These are phyloP conservation scores for Solanum corneliomulleri DNA, from an alignment of 257 asterid species.

Conservation along the genomic window DNA sequence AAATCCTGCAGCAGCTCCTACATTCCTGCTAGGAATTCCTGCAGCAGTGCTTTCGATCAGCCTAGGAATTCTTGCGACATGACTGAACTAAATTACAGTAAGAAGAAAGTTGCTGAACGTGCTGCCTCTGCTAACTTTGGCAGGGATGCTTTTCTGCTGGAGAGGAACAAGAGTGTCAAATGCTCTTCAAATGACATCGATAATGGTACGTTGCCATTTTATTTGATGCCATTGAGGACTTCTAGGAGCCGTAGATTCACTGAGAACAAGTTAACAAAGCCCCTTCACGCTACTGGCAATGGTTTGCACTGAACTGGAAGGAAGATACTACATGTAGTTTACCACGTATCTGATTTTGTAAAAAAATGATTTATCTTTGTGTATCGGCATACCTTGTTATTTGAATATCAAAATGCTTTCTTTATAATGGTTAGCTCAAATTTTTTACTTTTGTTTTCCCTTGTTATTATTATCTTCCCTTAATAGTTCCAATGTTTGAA, in stretches of 20 bases:
- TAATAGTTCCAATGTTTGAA: not conserved
- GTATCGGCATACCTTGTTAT: not conserved
- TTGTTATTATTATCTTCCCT: not conserved
- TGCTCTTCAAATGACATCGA: constrained; percentile 28
- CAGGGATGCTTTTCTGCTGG: constrained; percentile 38
- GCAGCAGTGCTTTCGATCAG: constrained; percentile 44
- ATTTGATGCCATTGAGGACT: constrained; percentile 72
- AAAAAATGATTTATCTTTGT: constrained; percentile 10
- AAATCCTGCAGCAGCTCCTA: constrained; percentile 5
- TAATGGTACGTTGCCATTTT: constrained; percentile 43
- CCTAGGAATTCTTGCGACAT: constrained; percentile 46
- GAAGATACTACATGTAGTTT: constrained; percentile 1
- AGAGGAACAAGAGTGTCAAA: constrained; percentile 26
- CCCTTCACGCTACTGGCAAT: constrained; percentile 30
- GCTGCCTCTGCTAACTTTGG: constrained; percentile 19
- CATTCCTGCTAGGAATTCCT: constrained; percentile 24
- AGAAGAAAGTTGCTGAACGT: constrained; percentile 41
- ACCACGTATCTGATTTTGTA: constrained; percentile 11
- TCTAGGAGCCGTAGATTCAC: constrained; percentile 39
- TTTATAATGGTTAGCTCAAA: not conserved
- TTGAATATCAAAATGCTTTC: not conserved
- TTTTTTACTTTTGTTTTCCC: not conserved
- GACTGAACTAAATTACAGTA: constrained; percentile 26
- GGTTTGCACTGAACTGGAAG: constrained; percentile 26
- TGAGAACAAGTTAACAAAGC: constrained; percentile 29